These are phyloP conservation scores for Tilletia horrida DNA, from an alignment of 1,284 basidiomycete species.

Conservation along the genomic window DNA sequence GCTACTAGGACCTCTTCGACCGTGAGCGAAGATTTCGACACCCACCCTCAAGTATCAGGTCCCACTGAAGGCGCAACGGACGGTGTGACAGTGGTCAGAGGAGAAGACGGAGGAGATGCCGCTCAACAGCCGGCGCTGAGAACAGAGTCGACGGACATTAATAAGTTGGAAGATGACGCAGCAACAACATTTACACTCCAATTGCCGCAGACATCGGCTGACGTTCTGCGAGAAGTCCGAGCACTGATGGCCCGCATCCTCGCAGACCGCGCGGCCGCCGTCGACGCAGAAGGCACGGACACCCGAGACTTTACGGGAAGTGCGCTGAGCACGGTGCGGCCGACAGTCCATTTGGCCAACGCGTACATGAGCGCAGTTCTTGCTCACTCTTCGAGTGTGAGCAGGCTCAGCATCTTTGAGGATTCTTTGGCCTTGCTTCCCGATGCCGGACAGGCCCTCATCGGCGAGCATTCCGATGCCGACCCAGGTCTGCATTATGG, in stretches of 20 bases:
- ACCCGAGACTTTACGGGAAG: conserved; percentile 33
- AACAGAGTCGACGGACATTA: neutral
- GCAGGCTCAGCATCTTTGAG: conserved; percentile 56
- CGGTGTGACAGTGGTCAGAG: too few relatives aligned
- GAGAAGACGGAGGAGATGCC: too few relatives aligned
- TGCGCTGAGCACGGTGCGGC: conserved; percentile 64
- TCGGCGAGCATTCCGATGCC: conserved; percentile 5
- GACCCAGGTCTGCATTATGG: conserved; percentile 13
- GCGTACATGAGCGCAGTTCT: conserved; percentile 73
- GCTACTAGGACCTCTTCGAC: neutral
- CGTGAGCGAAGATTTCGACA: too few relatives aligned
- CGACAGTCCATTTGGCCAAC: conserved; percentile 69
- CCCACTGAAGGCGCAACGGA: too few relatives aligned
- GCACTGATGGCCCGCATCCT: conserved; percentile 70
- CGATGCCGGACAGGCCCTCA: conserved; percentile 14
- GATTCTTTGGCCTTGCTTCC: neutral
- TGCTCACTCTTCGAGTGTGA: conserved; percentile 57
- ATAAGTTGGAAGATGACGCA: conserved; percentile 56
- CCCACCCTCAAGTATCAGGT: too few relatives aligned
- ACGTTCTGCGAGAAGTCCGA: conserved; percentile 70
- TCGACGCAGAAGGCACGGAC: conserved; percentile 26
- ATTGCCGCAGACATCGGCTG: conserved; percentile 67
- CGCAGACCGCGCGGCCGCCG: conserved; percentile 56
- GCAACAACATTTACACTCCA: conserved; percentile 59
- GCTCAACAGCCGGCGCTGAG: neutral